Percentiles rank a stretch among this genome's conserved stretches.
Conservation (phyloP, 2,329 filamentous ascomycete species). For the Ophidiomyces ophidiicola region DNA sequence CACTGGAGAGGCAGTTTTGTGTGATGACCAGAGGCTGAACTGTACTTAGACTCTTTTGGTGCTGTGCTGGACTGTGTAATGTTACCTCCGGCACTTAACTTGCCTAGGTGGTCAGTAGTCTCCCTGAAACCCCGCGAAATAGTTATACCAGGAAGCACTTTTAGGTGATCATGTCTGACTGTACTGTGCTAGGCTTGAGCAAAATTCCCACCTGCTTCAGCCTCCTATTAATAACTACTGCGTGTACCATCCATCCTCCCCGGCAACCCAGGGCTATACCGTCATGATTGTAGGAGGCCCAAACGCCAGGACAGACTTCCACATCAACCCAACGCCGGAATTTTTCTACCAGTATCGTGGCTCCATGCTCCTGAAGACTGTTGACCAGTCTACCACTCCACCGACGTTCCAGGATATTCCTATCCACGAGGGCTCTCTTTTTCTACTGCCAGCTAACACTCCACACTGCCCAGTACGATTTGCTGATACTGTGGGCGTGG, state of each 20-base stretch:
- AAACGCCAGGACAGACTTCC: constrained; percentile 93
- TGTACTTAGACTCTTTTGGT: too few relatives aligned
- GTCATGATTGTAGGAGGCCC: constrained; percentile 88
- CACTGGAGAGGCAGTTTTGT: too few relatives aligned
- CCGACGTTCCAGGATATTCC: constrained; percentile 65
- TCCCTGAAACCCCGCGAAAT: not conserved
- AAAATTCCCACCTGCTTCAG: constrained; percentile 83
- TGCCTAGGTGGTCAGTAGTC: constrained; percentile 33
- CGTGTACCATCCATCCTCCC: constrained; percentile 57
- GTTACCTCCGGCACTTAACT: constrained; percentile 33
- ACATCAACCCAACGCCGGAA: constrained; percentile 91
- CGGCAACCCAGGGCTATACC: constrained; percentile 84
- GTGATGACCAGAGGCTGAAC: too few relatives aligned
- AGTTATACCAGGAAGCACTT: not conserved
- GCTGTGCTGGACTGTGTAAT: too few relatives aligned
- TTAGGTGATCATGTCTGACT: not conserved
- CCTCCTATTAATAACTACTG: constrained; percentile 97
- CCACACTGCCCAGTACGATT: constrained; percentile 94
- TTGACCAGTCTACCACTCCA: constrained; percentile 49
- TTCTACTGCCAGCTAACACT: constrained; percentile 83
- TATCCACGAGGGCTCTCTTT: constrained; percentile 88
- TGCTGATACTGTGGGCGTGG: constrained; percentile 82
- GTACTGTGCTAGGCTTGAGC: constrained; percentile 56
- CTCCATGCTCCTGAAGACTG: constrained; percentile 84
- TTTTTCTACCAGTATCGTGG: constrained; percentile 98